Evolutionary conservation across 2,329 filamentous ascomycete species (phyloP), one percentile per base, ranked within the genome.

Genomic region (Pseudogymnoascus sp.): DNA sequence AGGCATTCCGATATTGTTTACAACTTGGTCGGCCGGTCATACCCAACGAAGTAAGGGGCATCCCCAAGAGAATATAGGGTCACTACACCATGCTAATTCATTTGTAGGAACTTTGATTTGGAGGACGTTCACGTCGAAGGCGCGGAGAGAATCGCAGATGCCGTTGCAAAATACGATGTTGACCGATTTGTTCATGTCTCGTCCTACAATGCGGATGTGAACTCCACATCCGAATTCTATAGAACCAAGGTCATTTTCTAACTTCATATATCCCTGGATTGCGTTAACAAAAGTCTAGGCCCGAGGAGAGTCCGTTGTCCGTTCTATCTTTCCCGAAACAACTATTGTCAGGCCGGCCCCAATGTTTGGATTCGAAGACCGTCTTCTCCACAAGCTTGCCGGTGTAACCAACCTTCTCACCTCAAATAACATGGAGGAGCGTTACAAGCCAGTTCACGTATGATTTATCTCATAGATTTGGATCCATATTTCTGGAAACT

Each of bases 161-260:
- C 94, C 62, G 91, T 92, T 62, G 94, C 93, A 71, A 99, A 99
- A 78, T 99, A 99, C 78, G 93, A 99, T 72, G 86, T 97, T 69
- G 94, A 99, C 78, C 88, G 94, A 68, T 99, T 91, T 77, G 92
- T 99, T 68, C 94, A 99, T 71, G 87, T 99, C 70, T 99, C 94
- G 8, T 96, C 92, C 33, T 92, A 95, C 82, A 97, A 93, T 73
- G 93, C 91, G 64, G 81, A 89, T 75, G 82, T 85, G 47, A 82
- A 90, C 69, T 97, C 93, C 16, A 77, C 87, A 2, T 93, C 91
- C 10, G 90, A 94, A 72, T 99, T 93, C 83, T 97, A 89, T 77
- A 82, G 88, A 65, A 96, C 92, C 69, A 99, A 99, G 84, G 87
- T 88, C 69, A 31, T 44, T 60, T 38, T 44, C 18, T 1, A 60